Evolutionary conservation across 768 basidiomycete genomes (phyloP).

Genomic region (Tulasnella sp.): DNA sequence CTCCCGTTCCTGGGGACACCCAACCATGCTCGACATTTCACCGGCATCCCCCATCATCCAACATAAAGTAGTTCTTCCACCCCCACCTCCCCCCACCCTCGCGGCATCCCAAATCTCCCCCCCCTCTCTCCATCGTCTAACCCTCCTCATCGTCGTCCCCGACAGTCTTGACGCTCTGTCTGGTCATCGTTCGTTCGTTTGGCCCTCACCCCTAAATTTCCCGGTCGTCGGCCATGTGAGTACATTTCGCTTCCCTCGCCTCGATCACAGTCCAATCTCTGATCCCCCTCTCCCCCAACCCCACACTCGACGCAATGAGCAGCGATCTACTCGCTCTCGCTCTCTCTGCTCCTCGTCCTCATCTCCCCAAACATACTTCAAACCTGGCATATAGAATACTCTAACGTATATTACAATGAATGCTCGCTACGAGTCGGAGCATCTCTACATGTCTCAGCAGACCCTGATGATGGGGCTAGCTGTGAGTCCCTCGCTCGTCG

Average conservation of each 20-base stretch:
- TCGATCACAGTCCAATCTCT: slow-evolving; percentile 13
- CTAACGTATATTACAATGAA: not conserved
- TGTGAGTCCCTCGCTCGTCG: not conserved
- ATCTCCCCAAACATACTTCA: not conserved
- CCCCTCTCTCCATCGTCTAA: not conserved
- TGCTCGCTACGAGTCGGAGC: slow-evolving; percentile 22
- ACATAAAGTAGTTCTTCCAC: not conserved
- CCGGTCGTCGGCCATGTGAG: slow-evolving; percentile 8
- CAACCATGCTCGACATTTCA: not conserved
- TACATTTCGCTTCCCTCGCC: not conserved
- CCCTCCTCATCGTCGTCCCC: not conserved
- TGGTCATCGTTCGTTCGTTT: slow-evolving; percentile 4
- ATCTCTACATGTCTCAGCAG: slow-evolving; percentile 22
- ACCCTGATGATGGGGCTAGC: slow-evolving; percentile 27
- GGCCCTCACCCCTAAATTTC: not conserved
- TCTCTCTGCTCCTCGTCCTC: not conserved
- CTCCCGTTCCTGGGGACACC: not conserved
- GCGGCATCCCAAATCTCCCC: not conserved
- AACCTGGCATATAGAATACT: slow-evolving; percentile 15
- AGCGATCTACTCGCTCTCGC: not conserved
- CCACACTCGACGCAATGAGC: not conserved
- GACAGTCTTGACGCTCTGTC: not conserved
- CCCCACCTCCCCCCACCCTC: not conserved
- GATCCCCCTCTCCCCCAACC: slow-evolving; percentile 10
- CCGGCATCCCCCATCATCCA: not conserved